Evolutionary conservation across 169 alveolate species (phyloP).

Genomic region (Eimeria tenella): DNA sequence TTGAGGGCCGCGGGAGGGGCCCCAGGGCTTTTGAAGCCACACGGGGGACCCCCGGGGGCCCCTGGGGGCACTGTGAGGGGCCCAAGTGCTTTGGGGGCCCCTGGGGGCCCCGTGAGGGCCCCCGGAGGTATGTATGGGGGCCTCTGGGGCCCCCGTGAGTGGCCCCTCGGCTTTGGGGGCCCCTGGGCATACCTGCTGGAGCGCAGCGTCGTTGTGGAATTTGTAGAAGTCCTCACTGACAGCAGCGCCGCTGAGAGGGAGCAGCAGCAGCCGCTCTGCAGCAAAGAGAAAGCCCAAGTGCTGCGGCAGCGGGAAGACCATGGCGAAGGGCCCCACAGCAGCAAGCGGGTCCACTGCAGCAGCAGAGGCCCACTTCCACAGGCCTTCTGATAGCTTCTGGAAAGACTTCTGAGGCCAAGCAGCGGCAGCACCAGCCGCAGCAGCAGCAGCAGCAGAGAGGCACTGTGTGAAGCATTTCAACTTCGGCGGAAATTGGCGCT

Average conservation of each 20-base stretch:
- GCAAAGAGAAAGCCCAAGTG: conserved; percentile 71
- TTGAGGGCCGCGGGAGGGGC: too few relatives aligned
- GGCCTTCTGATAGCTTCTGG: conserved; percentile 19
- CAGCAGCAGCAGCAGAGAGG: too few relatives aligned
- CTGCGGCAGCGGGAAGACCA: conserved; percentile 65
- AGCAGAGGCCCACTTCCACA: conserved; percentile 55
- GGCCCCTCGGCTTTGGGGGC: too few relatives aligned
- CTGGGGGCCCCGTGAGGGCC: too few relatives aligned
- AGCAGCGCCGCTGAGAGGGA: conserved; percentile 57
- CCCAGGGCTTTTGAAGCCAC: too few relatives aligned
- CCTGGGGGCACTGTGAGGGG: too few relatives aligned
- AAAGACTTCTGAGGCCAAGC: conserved; percentile 17
- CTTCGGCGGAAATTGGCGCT: too few relatives aligned
- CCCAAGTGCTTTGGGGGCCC: too few relatives aligned
- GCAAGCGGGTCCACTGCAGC: background rate
- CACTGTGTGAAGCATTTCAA: too few relatives aligned
- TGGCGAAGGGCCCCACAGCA: conserved; percentile 36
- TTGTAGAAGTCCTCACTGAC: conserved; percentile 53
- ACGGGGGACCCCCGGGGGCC: too few relatives aligned
- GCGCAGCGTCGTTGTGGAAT: conserved; percentile 79
- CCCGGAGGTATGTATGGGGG: too few relatives aligned
- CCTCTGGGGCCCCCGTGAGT: too few relatives aligned
- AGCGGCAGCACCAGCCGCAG: background rate
- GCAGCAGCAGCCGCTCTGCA: conserved; percentile 63
- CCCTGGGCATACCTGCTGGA: conserved; percentile 46